Conservation (phyloP, 148 eudicot species). For the Diospyros kaki region DNA sequence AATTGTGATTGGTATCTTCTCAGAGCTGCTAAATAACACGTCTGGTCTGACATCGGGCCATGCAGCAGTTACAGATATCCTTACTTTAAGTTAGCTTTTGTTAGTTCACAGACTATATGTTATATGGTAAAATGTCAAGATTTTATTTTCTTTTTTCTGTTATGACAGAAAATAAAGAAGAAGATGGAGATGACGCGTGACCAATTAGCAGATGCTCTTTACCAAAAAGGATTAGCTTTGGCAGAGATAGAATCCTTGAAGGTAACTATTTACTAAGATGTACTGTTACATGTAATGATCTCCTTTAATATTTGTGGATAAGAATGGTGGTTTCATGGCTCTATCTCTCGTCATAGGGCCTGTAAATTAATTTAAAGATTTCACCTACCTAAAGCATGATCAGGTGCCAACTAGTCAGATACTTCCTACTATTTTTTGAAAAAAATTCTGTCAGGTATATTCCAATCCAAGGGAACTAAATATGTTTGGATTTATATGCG, state of each 20-base stretch:
- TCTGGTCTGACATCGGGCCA: neutral
- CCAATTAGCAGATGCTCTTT: constrained; percentile 79
- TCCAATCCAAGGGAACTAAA: neutral
- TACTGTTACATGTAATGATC: neutral
- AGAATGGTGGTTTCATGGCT: constrained; percentile 12
- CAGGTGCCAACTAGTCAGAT: too few relatives aligned
- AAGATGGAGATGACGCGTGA: constrained; percentile 81
- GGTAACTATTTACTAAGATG: constrained; percentile 31
- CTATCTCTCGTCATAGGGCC: neutral
- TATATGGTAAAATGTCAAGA: neutral
- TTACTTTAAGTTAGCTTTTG: neutral
- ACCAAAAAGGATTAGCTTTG: constrained; percentile 88
- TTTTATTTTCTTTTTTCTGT: neutral
- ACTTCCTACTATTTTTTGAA: too few relatives aligned
- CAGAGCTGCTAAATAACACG: neutral
- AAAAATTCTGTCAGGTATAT: neutral
- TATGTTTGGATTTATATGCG: neutral
- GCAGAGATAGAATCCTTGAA: constrained; percentile 62
- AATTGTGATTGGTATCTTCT: neutral
- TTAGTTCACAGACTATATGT: neutral
- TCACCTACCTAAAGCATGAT: neutral
- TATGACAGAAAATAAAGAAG: constrained; percentile 62
- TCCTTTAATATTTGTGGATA: neutral
- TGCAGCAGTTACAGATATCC: constrained; percentile 3
- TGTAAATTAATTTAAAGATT: neutral